Evolutionary conservation across 106 monocot genomes (phyloP).

Genomic region (Allium cepa): DNA sequence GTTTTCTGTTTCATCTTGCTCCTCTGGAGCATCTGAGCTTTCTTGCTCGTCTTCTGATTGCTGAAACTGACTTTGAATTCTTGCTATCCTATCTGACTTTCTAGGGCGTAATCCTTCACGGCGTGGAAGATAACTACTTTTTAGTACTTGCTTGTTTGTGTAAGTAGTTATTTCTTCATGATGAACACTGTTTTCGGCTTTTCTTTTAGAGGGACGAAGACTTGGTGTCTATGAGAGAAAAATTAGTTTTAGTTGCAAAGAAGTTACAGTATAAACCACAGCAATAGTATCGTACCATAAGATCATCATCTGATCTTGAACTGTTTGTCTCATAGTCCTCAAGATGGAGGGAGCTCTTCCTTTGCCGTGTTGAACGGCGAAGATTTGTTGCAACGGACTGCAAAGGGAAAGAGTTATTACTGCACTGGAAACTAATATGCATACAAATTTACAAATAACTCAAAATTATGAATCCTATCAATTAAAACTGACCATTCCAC

Average conservation of each 20-base stretch:
- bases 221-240: slow-evolving; percentile 48
- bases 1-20: slow-evolving; percentile 52
- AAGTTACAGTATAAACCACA: slow-evolving; percentile 22
- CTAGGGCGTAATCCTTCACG: slow-evolving; percentile 92
- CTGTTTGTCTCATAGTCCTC: slow-evolving; percentile 93
- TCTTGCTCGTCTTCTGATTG: slow-evolving; percentile 79
- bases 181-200: slow-evolving; percentile 40
- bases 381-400: slow-evolving; percentile 72
- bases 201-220: slow-evolving; percentile 64
- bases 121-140: slow-evolving; percentile 43
- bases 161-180: slow-evolving; percentile 43
- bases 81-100: slow-evolving; percentile 34
- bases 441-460: too few species aligned
- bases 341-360: slow-evolving; percentile 78
- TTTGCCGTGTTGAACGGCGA: slow-evolving; percentile 93
- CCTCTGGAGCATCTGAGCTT: slow-evolving; percentile 44
- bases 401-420: slow-evolving; percentile 5
- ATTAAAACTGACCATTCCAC: too few species aligned
- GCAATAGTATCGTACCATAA: slow-evolving; percentile 83
- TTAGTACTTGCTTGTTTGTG: slow-evolving; percentile 29
- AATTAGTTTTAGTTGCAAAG: not conserved
- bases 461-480: too few species aligned
- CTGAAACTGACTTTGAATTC: slow-evolving; percentile 29
- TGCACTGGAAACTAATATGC: not conserved
- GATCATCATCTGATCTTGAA: slow-evolving; percentile 86